Conservation (phyloP, 2,329 filamentous ascomycete species). For the Herpomyces periplanetae region DNA sequence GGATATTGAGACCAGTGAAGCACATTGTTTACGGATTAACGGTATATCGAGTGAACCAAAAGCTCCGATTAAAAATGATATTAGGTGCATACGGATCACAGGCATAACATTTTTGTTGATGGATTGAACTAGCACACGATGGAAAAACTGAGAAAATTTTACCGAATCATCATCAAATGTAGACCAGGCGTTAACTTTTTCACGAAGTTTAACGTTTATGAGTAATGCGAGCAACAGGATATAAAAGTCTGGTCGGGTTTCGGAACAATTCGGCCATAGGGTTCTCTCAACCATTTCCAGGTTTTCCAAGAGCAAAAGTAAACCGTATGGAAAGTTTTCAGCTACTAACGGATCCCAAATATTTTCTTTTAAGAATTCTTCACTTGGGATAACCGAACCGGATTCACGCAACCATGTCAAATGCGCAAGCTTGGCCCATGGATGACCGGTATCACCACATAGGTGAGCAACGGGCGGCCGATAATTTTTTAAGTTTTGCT, state of each 20-base stretch:
- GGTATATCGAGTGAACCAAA: constrained; percentile 74
- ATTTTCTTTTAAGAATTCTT: constrained; percentile 44
- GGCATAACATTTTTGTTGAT: constrained; percentile 13
- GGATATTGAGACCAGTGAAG: constrained; percentile 63
- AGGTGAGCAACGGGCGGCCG: no score
- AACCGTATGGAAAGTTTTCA: constrained; percentile 33
- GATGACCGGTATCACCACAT: no score
- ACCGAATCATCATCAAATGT: constrained; percentile 31
- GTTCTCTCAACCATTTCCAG: constrained; percentile 30
- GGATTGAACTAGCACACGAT: constrained; percentile 42
- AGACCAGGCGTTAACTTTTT: constrained; percentile 62
- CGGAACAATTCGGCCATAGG: constrained; percentile 67
- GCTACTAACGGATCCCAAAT: constrained; percentile 65
- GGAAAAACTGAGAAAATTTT: constrained; percentile 62
- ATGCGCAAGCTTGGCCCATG: no score
- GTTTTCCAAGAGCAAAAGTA: constrained; percentile 47
- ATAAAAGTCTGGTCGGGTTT: constrained; percentile 65
- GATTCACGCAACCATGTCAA: no score
- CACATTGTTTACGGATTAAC: constrained; percentile 77
- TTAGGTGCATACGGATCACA: constrained; percentile 26
- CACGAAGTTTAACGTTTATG: constrained; percentile 50
- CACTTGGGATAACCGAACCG: no score
- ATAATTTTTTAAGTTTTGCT: no score
- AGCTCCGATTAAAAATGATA: constrained; percentile 56
- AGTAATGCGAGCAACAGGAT: constrained; percentile 54